Conservation (phyloP, 495 filamentous ascomycete genomes). For the Aspergillus saccharolyticus region DNA sequence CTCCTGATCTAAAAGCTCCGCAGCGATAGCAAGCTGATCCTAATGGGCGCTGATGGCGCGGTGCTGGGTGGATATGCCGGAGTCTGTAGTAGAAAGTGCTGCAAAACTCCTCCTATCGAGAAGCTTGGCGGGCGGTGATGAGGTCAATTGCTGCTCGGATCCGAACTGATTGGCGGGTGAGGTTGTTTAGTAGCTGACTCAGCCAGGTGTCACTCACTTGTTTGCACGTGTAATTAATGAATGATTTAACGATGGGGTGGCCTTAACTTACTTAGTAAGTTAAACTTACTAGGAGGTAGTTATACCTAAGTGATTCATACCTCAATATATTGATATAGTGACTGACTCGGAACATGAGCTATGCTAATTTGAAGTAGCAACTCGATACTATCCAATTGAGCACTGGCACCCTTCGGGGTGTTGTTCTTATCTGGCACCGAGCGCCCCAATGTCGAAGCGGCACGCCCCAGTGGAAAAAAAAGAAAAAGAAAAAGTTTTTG, state of each 20-base stretch:
- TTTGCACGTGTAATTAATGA: conserved; percentile 7
- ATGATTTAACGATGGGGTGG: too few species aligned
- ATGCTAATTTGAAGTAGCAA: too few species aligned
- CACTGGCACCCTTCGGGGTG: too few species aligned
- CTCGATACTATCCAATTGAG: too few species aligned
- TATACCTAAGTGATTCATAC: too few species aligned
- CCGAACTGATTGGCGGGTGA: conserved; percentile 18
- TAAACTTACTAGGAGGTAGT: too few species aligned
- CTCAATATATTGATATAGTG: too few species aligned
- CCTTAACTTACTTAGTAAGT: too few species aligned
- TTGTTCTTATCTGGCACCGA: too few species aligned
- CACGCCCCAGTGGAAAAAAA: neutral
- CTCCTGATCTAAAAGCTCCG: neutral
- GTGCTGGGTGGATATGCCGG: neutral
- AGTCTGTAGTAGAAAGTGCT: neutral
- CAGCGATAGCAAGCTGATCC: neutral
- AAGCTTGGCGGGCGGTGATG: conserved; percentile 20
- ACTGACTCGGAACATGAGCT: too few species aligned
- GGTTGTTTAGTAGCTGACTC: conserved; percentile 9
- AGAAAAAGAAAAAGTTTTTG: neutral
- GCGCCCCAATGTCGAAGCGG: too few species aligned
- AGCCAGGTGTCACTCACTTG: conserved; percentile 7
- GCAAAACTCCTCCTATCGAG: conserved; percentile 13
- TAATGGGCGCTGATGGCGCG: neutral
- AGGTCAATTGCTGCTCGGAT: conserved; percentile 16